Evolutionary conservation across 495 filamentous ascomycete species (phyloP).

Genomic region (Opeltia flavorubescens): DNA sequence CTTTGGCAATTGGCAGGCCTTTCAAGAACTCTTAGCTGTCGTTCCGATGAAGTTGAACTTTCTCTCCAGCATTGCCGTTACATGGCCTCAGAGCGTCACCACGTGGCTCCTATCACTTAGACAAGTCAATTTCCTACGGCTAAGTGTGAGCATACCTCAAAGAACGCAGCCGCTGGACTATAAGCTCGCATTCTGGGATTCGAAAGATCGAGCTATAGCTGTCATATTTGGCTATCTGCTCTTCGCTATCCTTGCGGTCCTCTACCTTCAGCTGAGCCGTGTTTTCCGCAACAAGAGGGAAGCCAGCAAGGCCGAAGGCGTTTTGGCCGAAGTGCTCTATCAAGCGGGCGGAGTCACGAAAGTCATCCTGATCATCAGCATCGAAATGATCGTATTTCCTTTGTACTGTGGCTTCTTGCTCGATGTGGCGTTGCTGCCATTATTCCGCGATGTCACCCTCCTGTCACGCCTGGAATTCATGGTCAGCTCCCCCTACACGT

Average conservation of each 20-base stretch:
- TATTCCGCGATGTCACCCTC: conserved; percentile 69
- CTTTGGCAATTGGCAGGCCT: neutral
- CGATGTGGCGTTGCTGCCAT: conserved; percentile 74
- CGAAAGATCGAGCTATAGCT: conserved; percentile 62
- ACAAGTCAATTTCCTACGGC: conserved; percentile 11
- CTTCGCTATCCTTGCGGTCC: conserved; percentile 53
- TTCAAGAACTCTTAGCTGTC: too few species aligned
- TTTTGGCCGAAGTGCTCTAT: conserved; percentile 67
- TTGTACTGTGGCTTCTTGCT: conserved; percentile 88
- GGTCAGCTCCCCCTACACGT: conserved; percentile 61
- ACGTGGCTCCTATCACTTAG: conserved; percentile 1
- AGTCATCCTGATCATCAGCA: conserved; percentile 94
- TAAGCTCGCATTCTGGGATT: conserved; percentile 59
- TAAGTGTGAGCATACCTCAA: conserved; percentile 32
- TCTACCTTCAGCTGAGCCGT: conserved; percentile 60
- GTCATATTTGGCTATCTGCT: conserved; percentile 69
- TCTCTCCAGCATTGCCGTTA: too few species aligned
- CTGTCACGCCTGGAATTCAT: conserved; percentile 64
- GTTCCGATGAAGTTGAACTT: too few species aligned
- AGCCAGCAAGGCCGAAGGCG: conserved; percentile 58
- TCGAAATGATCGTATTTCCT: conserved; percentile 97
- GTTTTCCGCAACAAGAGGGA: conserved; percentile 50
- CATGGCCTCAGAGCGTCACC: neutral
- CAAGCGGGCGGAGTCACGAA: conserved; percentile 97
- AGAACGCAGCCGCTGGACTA: conserved; percentile 33